Conservation (phyloP, 2,329 filamentous ascomycete genomes). For the Plectosphaerella plurivora region DNA sequence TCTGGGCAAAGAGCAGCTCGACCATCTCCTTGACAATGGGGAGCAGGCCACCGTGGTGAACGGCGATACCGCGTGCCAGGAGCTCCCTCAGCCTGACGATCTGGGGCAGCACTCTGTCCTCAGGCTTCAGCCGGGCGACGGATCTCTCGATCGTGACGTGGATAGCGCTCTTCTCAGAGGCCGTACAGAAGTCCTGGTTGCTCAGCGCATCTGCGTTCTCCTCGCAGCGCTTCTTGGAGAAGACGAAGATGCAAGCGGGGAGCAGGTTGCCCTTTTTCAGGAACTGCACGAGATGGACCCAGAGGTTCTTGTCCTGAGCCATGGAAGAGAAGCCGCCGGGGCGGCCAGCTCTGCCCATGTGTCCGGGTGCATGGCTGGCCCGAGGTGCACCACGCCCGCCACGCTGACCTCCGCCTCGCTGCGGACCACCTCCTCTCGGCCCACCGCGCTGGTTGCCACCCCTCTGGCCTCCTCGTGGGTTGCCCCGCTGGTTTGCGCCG, state of each 20-base stretch:
- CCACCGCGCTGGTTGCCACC: conserved; percentile 35
- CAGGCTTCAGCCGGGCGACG: conserved; percentile 81
- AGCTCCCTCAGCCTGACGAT: conserved; percentile 85
- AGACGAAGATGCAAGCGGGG: conserved; percentile 95
- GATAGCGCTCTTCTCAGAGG: conserved; percentile 89
- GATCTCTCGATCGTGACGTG: conserved; percentile 98
- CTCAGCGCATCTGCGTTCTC: conserved; percentile 94
- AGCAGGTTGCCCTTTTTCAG: conserved; percentile 82
- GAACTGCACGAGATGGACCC: conserved; percentile 93
- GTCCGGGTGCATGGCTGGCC: conserved; percentile 64
- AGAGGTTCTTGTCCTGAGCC: conserved; percentile 92
- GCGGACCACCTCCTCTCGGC: conserved; percentile 39
- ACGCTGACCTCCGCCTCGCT: conserved; percentile 47
- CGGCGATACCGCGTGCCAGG: conserved; percentile 82
- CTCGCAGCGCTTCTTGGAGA: conserved; percentile 96
- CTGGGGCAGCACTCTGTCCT: conserved; percentile 87
- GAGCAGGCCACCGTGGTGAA: conserved; percentile 90
- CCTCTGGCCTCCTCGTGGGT: conserved; percentile 24
- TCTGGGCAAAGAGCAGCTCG: conserved; percentile 92
- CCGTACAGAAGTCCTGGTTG: conserved; percentile 92
- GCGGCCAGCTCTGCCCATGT: conserved; percentile 85
- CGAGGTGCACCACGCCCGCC: conserved; percentile 54
- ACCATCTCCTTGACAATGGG: conserved; percentile 98
- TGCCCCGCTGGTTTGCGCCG: conserved; percentile 30
- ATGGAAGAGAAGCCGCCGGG: conserved; percentile 82